Evolutionary conservation across 768 basidiomycete genomes (phyloP), one percentile per base, ranked within the genome.

Genomic region (Suillus subalutaceus): DNA sequence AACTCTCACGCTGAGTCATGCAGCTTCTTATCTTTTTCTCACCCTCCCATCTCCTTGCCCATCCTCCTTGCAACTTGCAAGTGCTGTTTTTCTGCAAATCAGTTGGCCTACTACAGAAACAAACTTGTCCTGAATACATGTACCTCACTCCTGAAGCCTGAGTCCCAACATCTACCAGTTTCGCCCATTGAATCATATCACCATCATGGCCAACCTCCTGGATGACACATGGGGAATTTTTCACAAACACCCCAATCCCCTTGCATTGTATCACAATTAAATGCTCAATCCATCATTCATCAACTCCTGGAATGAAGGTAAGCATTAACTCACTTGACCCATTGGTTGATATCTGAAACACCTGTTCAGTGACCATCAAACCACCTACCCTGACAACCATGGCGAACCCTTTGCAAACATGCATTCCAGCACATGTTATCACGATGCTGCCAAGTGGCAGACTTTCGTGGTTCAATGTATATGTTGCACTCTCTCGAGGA

Each of bases 401-500:
- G n/a, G 46, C 20, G n/a, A 48, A 48, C 48, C 48, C 26, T 26
- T 26, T 26, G 26, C 26, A 26, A 26, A 26, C 26, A 26, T 26
- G 10, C 26, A 26, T 26, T 32, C 32, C 32, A 32, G 32, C 32
- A 32, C 5, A 13, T 12, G 10, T 12, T 4, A 48, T 48, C n/a
- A n/a, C 53, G 15, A 65, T 63, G 52, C 79, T 77, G 8, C 81
- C 79, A 2, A 58, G 69, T 5, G 77, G 76, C 23, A 53, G 44
- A 3, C 71, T 81, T n/a, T 75, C 69, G 0, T 65, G 73, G 1
- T 81, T 82, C 74, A 82, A 62, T 76, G 20, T 6, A 41, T 81
- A 81, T 65, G 79, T 82, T 9, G 77, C 81, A 30, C 66, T 81
- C 23, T 82, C 80, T 10, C 64, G 76, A 20, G 76, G 77, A 63